Evolutionary conservation across 805 yeast species (phyloP), one percentile per base, ranked within the genome.

Genomic region (Zygosaccharomyces bisporus): DNA sequence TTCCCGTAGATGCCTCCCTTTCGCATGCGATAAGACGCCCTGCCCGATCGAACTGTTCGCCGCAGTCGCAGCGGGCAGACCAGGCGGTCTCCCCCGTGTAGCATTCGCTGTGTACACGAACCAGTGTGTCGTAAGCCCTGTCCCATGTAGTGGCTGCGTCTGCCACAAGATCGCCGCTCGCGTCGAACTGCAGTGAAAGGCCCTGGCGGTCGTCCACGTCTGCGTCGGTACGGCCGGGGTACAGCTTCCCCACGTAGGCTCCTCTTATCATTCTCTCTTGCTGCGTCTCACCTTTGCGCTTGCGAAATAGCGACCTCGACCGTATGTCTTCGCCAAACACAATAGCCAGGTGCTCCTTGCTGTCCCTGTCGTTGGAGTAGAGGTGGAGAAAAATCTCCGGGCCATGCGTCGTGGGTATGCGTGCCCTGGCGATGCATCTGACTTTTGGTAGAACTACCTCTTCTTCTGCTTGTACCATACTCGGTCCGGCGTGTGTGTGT

Each of bases 51-150:
- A 93, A 86, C 70, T 93, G 99, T 67, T 93, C 99, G 16, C 99
- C 99, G 68, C 99, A 93, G 67, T 93, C 99, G 66, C 99, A 93
- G 44, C 99, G 76, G 1, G 99, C 98, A 46, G 91, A 81, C 99
- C 99, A 93, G 7, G 97, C 98, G 1, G 97, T 93, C 62, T 93
- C 99, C 2, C 99, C 99, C 0, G 99, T 93, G 69, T 91, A 93
- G 67, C 99, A 93, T 63, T 93, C 99, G 3, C 95, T 85, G 62
- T 93, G 99, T 53, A 93, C 89, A 49, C 99, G 74, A 3, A 85
- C 95, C 50, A 91, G 66, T 1, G 83, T 80, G 21, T 56, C 64
- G 49, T 57, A 47, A 49, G 51, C 55, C 5, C 52, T 50, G 44
- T 51, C 48, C 70, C 62, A 57, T n/a, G 60, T 57, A 1, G 56